phyloP scores from a whole-genome alignment of 306 rosid species.

The Prunus armeniaca region DNA sequence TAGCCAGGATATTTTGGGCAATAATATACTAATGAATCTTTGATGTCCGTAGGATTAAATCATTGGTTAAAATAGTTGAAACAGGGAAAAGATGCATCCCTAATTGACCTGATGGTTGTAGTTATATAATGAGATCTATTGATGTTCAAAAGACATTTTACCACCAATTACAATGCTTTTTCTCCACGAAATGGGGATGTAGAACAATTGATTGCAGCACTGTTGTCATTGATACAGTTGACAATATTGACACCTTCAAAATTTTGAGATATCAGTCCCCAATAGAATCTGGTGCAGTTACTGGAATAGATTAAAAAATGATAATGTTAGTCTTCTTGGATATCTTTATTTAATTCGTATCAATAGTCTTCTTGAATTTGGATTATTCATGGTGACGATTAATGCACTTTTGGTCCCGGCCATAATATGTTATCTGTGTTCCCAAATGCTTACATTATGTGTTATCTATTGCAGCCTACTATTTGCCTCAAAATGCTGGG shows the following conservation, averaged over 20 bases:
- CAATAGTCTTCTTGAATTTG: neutral
- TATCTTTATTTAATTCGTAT: too few relatives aligned
- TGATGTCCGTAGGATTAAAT: neutral
- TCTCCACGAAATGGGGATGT: neutral
- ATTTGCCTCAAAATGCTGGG: slow-evolving; percentile 96
- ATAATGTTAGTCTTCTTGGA: neutral
- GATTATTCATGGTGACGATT: neutral
- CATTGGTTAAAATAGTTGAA: neutral
- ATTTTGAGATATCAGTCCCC: neutral
- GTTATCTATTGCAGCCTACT: slow-evolving; percentile 61
- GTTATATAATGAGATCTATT: neutral
- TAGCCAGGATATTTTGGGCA: neutral
- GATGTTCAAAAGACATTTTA: neutral
- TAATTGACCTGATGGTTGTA: neutral
- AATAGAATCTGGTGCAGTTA: neutral
- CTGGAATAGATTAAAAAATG: slow-evolving; percentile 9
- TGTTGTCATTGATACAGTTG: neutral
- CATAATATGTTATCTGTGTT: slow-evolving; percentile 10
- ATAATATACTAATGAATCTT: neutral
- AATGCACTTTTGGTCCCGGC: neutral
- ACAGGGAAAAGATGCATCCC: neutral
- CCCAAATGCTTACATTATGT: slow-evolving; percentile 2
- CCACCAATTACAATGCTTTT: neutral
- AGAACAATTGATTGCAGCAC: neutral
- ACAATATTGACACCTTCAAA: neutral